phyloP scores from a whole-genome alignment of 352 stramenopile species.

The Pythium scleroteichum region DNA sequence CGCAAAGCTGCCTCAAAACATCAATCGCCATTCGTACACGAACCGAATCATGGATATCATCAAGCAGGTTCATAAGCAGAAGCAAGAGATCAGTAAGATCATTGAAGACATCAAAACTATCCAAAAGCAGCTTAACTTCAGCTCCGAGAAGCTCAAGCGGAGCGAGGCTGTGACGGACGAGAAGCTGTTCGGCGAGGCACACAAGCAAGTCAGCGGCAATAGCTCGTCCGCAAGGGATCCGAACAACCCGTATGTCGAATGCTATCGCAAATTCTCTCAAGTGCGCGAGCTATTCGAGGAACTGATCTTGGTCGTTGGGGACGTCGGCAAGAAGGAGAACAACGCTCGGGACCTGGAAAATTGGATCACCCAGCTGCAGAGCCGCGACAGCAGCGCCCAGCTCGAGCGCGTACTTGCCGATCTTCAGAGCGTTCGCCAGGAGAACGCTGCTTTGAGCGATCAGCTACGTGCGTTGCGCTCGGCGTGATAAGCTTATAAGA shows the following conservation, averaged over 20 bases:
- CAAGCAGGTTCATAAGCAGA: conserved; percentile 89
- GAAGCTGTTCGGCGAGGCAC: conserved; percentile 72
- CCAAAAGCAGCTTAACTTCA: conserved; percentile 80
- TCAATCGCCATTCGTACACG: conserved; percentile 84
- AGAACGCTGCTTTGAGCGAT: conserved; percentile 57
- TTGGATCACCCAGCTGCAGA: conserved; percentile 80
- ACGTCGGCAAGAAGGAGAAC: conserved; percentile 83
- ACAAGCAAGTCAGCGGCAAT: conserved; percentile 25
- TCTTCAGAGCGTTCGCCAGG: conserved; percentile 62
- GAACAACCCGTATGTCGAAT: conserved; percentile 65
- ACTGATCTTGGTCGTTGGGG: conserved; percentile 59
- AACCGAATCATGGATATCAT: conserved; percentile 91
- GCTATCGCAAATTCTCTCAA: conserved; percentile 82
- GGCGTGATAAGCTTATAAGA: background rate
- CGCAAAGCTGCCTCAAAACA: conserved; percentile 44
- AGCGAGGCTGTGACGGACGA: conserved; percentile 83
- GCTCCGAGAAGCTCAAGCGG: conserved; percentile 79
- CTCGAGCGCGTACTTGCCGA: conserved; percentile 74
- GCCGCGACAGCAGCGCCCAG: conserved; percentile 67
- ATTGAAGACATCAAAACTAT: conserved; percentile 74
- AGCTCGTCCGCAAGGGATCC: conserved; percentile 11
- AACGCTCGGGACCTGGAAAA: conserved; percentile 72
- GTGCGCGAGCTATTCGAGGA: conserved; percentile 86
- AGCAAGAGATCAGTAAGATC: conserved; percentile 83
- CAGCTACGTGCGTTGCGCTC: conserved; percentile 33